Base-by-base conservation (phyloP, 2,329 filamentous ascomycete species). In the Pleurostoma richardsiae region DNA sequence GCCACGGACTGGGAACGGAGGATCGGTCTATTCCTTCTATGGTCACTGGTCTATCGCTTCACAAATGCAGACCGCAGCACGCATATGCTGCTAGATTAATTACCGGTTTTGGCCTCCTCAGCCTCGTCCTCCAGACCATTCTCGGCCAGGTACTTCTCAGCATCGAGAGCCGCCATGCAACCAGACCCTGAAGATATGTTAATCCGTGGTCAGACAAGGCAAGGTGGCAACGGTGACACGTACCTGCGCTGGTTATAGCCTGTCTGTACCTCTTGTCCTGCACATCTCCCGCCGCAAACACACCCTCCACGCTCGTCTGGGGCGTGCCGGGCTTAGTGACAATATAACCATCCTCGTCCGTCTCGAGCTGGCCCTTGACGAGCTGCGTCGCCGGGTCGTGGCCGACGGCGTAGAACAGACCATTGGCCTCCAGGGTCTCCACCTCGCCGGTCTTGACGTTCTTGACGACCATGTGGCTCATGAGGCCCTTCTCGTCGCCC, bases 181-280 rank as follows among this genome's bases (percentile, higher is more conserved):
- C 94, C 94, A 51, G 91, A 90, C 50, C 91, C 89, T 91, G 54
- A 45, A 29, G 40, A 39, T 43, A 27, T 40, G 57, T 63, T 48
- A 63, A 54, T 41, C 47, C 47, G 29, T 26, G 33, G 19, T n/a
- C 42, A 29, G 31, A 47, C 43, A 39, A 43, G 26, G 47, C n/a
- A 31, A 27, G 19, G 27, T 28, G 30, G 39, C 6, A 43, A 19
- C 40, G 41, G 5, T 10, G 28, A 11, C 30, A 80, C 85, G 64
- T 75, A 90, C 90, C 92, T 58, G 94, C 94, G 72, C 91, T 96
- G 54, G 94, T 99, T 56, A 99, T 95, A 41, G 94, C 94, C 74
- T 99, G 94, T 65, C 94, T 83, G 69, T 99, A 99, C 64, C 86
- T 83, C 85, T 97, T 99, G 67, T 99, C 95, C 75, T 99, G 94